These are phyloP conservation scores for Fusarium paranaense DNA, from an alignment of 2,329 filamentous ascomycete genomes.

Conservation along the genomic window DNA sequence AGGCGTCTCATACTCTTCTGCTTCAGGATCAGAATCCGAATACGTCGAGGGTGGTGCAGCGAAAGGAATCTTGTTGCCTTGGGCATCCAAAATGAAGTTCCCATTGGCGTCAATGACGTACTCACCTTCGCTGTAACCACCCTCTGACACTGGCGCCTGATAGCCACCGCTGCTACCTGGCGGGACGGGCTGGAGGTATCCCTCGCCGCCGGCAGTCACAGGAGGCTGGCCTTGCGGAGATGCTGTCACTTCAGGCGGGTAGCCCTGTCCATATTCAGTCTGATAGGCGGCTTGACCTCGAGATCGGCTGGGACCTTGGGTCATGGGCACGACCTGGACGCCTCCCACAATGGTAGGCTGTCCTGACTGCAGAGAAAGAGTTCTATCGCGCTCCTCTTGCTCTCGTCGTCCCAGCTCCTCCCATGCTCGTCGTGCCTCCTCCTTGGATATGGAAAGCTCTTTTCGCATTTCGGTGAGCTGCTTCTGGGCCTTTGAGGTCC, in stretches of 20 bases:
- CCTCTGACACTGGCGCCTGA: constrained; percentile 61
- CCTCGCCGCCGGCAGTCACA: constrained; percentile 46
- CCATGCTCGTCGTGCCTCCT: constrained; percentile 95
- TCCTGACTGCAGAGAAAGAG: constrained; percentile 85
- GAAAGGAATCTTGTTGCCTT: constrained; percentile 69
- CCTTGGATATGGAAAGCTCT: constrained; percentile 93
- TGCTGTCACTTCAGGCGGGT: constrained; percentile 54
- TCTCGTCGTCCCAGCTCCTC: constrained; percentile 94
- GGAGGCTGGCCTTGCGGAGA: constrained; percentile 55
- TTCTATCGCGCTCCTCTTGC: constrained; percentile 91
- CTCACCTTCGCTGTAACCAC: constrained; percentile 76
- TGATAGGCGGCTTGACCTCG: constrained; percentile 51
- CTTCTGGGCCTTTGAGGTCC: constrained; percentile 81
- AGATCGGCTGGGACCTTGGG: constrained; percentile 71
- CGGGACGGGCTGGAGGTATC: constrained; percentile 39
- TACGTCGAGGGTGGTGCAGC: constrained; percentile 58
- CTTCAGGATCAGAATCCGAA: constrained; percentile 62
- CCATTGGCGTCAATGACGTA: constrained; percentile 74
- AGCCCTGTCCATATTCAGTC: constrained; percentile 45
- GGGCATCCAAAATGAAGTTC: constrained; percentile 70
- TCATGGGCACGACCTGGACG: constrained; percentile 95
- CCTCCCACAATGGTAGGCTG: constrained; percentile 91
- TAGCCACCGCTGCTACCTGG: constrained; percentile 33
- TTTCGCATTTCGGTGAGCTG: constrained; percentile 90
- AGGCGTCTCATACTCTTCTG: constrained; percentile 70